Conservation (phyloP, 23 red algal genomes). For the Gracilaria caudata region DNA sequence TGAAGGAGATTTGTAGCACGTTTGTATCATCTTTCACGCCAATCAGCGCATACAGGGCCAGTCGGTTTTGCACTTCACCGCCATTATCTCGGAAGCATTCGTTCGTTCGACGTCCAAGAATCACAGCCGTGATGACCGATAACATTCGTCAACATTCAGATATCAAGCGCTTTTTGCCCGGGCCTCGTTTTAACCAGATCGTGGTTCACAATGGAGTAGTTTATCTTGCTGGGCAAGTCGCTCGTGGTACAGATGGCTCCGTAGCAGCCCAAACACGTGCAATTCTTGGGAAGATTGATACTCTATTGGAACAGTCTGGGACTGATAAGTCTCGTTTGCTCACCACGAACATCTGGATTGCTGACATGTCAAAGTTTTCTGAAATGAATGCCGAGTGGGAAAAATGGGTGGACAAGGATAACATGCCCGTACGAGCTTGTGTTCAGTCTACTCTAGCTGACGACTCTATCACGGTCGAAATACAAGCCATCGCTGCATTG, state of each 20-base stretch:
- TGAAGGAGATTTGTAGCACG: background rate
- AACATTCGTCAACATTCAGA: slow-evolving; percentile 11
- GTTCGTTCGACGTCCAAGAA: background rate
- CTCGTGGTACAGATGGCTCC: slow-evolving; percentile 42
- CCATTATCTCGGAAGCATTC: background rate
- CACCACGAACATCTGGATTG: slow-evolving; percentile 74
- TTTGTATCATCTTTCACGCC: slow-evolving; percentile 19
- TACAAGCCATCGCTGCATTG: slow-evolving; percentile 86
- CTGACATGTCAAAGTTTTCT: slow-evolving; percentile 55
- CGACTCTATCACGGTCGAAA: slow-evolving; percentile 77
- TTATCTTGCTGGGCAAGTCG: slow-evolving; percentile 84
- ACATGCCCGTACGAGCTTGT: slow-evolving; percentile 80
- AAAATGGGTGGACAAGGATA: slow-evolving; percentile 78
- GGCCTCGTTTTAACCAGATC: slow-evolving; percentile 52
- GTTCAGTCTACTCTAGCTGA: slow-evolving; percentile 69
- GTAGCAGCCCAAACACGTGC: slow-evolving; percentile 64
- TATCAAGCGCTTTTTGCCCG: slow-evolving; percentile 62
- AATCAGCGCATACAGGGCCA: background rate
- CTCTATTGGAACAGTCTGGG: slow-evolving; percentile 64
- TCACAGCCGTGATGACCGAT: slow-evolving; percentile 10
- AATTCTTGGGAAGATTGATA: slow-evolving; percentile 76
- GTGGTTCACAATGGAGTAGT: slow-evolving; percentile 74
- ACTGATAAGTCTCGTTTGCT: slow-evolving; percentile 76
- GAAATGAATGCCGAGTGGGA: slow-evolving; percentile 87
- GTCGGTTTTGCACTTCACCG: background rate